phyloP scores from a whole-genome alignment of 2,329 filamentous ascomycete species.

The Fusarium agapanthi region DNA sequence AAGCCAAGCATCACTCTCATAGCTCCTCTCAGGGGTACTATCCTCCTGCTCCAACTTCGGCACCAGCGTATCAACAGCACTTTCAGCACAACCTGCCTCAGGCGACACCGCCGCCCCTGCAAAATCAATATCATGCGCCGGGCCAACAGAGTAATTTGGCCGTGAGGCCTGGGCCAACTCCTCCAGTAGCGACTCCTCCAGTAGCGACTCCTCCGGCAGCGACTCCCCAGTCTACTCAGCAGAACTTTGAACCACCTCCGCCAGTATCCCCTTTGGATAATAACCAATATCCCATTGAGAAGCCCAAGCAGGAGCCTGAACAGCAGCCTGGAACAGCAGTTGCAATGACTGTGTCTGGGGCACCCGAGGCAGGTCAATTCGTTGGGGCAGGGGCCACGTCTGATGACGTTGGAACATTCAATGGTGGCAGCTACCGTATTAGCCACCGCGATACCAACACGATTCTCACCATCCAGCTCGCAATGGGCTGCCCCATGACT shows the following conservation, averaged over 20 bases:
- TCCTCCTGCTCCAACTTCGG: conserved; percentile 36
- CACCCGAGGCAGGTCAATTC: conserved; percentile 64
- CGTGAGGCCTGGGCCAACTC: conserved; percentile 30
- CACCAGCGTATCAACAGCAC: conserved; percentile 36
- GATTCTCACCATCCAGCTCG: conserved; percentile 87
- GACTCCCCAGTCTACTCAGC: conserved; percentile 35
- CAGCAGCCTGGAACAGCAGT: conserved; percentile 40
- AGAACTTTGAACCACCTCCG: conserved; percentile 42
- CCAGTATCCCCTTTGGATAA: conserved; percentile 36
- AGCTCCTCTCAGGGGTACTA: conserved; percentile 27
- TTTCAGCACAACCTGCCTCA: conserved; percentile 39
- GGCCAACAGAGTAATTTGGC: conserved; percentile 31
- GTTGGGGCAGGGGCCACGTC: conserved; percentile 67
- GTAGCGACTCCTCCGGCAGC: conserved; percentile 40
- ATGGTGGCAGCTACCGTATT: conserved; percentile 92
- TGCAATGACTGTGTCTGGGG: conserved; percentile 49
- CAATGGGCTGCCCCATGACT: conserved; percentile 83
- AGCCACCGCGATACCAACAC: conserved; percentile 93
- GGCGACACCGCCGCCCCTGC: conserved; percentile 33
- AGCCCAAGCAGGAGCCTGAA: conserved; percentile 31
- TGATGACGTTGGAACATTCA: conserved; percentile 96
- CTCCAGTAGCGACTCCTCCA: conserved; percentile 41
- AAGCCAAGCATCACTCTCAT: conserved; percentile 37
- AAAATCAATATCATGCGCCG: conserved; percentile 39
- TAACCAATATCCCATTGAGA: conserved; percentile 44